Evolutionary conservation across 441 rosid genomes (phyloP).

Genomic region (Pelargonium cotyledonis): DNA sequence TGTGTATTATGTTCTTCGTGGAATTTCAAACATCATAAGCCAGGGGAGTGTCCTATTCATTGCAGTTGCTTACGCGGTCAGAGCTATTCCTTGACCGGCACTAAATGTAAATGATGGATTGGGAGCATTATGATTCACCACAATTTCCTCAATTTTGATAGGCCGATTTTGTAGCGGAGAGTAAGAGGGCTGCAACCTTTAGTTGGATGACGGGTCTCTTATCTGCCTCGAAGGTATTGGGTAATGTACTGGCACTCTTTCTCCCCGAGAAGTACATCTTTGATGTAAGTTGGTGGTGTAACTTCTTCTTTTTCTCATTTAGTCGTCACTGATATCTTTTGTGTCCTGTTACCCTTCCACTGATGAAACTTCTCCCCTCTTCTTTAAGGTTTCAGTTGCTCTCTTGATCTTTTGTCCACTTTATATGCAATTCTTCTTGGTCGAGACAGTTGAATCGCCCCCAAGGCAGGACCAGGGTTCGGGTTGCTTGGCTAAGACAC

Average conservation of each 20-base stretch:
- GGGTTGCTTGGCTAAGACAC: constrained; percentile 22
- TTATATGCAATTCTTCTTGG: constrained; percentile 41
- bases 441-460: constrained; percentile 31
- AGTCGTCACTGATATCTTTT: background rate
- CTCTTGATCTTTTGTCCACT: constrained; percentile 37
- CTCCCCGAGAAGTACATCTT: constrained; percentile 46
- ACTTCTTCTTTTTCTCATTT: background rate
- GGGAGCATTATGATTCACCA: background rate
- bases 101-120: background rate
- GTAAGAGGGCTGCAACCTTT: constrained; percentile 43
- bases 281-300: constrained; percentile 25
- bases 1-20: constrained; percentile 46
- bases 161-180: constrained; percentile 41
- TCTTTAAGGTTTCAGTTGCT: constrained; percentile 38
- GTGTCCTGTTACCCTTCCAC: background rate
- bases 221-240: constrained; percentile 47
- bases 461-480: constrained; percentile 29
- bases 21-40: constrained; percentile 45
- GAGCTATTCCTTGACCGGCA: background rate
- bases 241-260: constrained; percentile 44
- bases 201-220: constrained; percentile 54
- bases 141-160: constrained; percentile 20
- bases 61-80: constrained; percentile 52
- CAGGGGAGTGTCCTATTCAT: constrained; percentile 63
- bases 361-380: background rate